phyloP scores from a whole-genome alignment of 371 early-diverging fungal species.

The Polyrhizophydium stewartii region DNA sequence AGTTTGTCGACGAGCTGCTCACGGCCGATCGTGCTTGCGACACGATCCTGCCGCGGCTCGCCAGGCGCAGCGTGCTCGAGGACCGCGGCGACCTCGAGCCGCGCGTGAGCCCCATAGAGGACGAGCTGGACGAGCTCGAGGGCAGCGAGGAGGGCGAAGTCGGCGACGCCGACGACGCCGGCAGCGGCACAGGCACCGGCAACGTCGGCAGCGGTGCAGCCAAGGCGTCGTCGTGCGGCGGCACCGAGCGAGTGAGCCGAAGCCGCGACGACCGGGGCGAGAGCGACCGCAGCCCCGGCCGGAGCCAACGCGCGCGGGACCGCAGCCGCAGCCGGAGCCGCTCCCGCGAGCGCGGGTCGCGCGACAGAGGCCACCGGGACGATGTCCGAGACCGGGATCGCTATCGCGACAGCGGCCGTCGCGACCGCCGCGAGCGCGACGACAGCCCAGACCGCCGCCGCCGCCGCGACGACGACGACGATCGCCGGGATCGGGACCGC shows the following conservation, averaged over 20 bases:
- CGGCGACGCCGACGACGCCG: too few relatives aligned
- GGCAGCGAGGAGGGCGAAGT: conserved; percentile 3
- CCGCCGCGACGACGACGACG: neutral
- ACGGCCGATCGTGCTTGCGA: conserved; percentile 79
- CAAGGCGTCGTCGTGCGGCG: too few relatives aligned
- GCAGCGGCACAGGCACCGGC: too few relatives aligned
- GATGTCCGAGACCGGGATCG: conserved; percentile 1
- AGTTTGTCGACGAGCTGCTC: conserved; percentile 84
- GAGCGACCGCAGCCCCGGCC: too few relatives aligned
- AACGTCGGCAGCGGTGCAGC: too few relatives aligned
- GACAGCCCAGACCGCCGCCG: neutral
- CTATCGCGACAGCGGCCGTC: conserved; percentile 1
- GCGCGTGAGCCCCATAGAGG: conserved; percentile 73
- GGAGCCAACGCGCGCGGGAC: too few relatives aligned
- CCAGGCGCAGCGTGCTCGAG: conserved; percentile 75
- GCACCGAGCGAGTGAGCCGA: too few relatives aligned
- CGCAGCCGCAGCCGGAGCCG: too few relatives aligned
- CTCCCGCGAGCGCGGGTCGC: too few relatives aligned
- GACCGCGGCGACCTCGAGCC: conserved; percentile 83
- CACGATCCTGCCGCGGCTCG: conserved; percentile 80
- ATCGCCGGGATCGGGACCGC: conserved; percentile 2
- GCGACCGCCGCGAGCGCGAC: neutral
- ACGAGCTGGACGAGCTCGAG: conserved; percentile 56
- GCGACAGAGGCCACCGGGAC: conserved; percentile 5
- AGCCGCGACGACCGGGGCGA: too few relatives aligned